phyloP scores from a whole-genome alignment of 2,329 filamentous ascomycete genomes.

The Trichoderma sp. region DNA sequence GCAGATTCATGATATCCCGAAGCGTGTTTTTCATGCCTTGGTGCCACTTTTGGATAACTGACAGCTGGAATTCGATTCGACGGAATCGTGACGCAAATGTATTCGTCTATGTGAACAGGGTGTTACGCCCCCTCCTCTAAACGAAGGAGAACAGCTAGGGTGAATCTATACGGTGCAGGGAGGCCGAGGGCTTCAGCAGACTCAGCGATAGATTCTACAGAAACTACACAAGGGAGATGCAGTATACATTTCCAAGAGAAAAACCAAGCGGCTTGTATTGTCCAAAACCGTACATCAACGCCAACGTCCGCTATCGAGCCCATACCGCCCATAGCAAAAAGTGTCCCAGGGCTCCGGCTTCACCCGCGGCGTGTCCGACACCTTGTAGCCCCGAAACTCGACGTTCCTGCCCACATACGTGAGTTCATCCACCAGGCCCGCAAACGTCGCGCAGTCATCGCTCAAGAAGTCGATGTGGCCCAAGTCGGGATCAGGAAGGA shows the following conservation, averaged over 20 bases:
- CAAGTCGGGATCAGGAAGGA: background rate
- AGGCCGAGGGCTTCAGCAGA: too few species aligned
- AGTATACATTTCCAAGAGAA: too few species aligned
- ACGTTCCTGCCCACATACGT: background rate
- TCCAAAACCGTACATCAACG: too few species aligned
- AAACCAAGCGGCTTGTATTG: too few species aligned
- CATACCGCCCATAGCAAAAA: background rate
- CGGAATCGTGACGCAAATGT: background rate
- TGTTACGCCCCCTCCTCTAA: background rate
- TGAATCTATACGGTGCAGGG: too few species aligned
- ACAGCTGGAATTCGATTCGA: too few species aligned
- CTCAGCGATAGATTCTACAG: too few species aligned
- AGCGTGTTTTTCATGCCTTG: background rate
- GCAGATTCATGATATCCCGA: background rate
- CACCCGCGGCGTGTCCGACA: background rate
- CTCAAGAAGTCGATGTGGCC: conserved; percentile 1
- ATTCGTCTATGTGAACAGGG: too few species aligned
- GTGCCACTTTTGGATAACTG: too few species aligned
- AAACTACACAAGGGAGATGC: too few species aligned
- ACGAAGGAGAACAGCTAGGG: too few species aligned
- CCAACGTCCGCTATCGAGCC: too few species aligned
- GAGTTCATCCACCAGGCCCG: background rate
- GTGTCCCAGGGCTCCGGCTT: background rate
- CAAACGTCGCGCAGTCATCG: background rate
- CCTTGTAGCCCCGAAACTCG: conserved; percentile 9